phyloP scores from a whole-genome alignment of 2,329 filamentous ascomycete species.

The Aspergillus brunneoviolaceus region DNA sequence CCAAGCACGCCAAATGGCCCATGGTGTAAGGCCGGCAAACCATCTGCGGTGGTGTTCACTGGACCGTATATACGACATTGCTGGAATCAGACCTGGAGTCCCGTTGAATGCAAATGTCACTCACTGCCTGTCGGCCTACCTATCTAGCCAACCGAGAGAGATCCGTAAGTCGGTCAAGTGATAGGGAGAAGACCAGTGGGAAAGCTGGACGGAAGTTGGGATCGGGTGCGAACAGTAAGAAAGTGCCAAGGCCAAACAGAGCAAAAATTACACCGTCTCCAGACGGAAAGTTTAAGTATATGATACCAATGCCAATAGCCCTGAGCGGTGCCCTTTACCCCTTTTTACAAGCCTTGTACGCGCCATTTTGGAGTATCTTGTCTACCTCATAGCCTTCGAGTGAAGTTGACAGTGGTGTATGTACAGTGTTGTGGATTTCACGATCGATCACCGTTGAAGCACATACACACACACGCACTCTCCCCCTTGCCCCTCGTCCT shows the following conservation, averaged over 20 bases:
- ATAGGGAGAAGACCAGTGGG: not conserved
- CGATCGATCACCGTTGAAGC: not conserved
- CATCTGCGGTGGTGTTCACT: not conserved
- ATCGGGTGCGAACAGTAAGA: constrained; percentile 5
- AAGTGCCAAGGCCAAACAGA: constrained; percentile 4
- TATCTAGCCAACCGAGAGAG: not conserved
- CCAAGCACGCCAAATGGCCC: not conserved
- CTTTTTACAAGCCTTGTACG: not conserved
- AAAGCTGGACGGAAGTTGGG: constrained; percentile 1
- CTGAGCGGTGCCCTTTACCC: not conserved
- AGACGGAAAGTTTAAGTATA: not conserved
- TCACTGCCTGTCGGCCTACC: not conserved
- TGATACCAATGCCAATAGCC: not conserved
- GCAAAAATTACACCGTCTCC: not conserved
- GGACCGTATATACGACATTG: not conserved
- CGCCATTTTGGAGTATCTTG: not conserved
- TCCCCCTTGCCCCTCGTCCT: too few relatives aligned
- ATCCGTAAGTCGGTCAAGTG: not conserved
- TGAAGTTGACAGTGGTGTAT: not conserved
- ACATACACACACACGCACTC: not conserved
- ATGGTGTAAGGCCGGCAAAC: not conserved
- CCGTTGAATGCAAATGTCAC: not conserved
- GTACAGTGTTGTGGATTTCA: too few relatives aligned
- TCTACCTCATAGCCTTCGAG: not conserved
- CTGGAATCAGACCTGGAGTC: not conserved